Base-by-base conservation (phyloP, 164 flowering plant genomes). In the Vitis rotundifolia region DNA sequence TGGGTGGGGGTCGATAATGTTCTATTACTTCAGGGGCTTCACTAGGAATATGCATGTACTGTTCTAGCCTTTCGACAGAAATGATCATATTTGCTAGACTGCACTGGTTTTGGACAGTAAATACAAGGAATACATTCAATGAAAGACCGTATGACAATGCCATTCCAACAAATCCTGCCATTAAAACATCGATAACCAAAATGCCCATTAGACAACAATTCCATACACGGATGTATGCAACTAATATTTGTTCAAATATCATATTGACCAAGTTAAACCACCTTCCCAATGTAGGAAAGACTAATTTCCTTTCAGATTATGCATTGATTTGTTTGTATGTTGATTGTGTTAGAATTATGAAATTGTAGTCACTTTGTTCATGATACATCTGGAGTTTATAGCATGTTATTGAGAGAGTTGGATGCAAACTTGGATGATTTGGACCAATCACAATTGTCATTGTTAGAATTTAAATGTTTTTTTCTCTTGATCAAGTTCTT, bases 71-170 rank as follows among this genome's bases (percentile, higher is more conserved):
- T 75, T 91, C 97, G 0, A 89, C 90, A 3, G 97, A 89, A 58
- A 90, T 72, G 3, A 90, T 89, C 29, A 63, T 63, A 74, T 88
- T 91, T 72, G 85, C 85, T 8, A 90, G 47, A 10, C 69, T 66
- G 77, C 95, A 88, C 69, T 86, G 88, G 63, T 69, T 73, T 72
- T 88, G 84, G 28, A 87, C 75, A 50, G 88, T 81, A 66, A 50
- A 64, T 18, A 83, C 86, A 1, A 93, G 75, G 69, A 80, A 80
- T 49, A 73, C 55, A 54, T 91, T 93, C 52, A 93, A 58, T 1
- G 98, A 85, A 48, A 92, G 89, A 53, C 91, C 97, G 69, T 88
- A 92, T 6, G 95, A 88, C 50, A 93, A 70, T 55, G 92, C 89
- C 93, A 93, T 87, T 61, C 98, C 97, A 68, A 90, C 69, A 59